Evolutionary conservation across 2,329 filamentous ascomycete genomes (phyloP), one percentile per base, ranked within the genome.

Genomic region (Scedosporium apiospermum): DNA sequence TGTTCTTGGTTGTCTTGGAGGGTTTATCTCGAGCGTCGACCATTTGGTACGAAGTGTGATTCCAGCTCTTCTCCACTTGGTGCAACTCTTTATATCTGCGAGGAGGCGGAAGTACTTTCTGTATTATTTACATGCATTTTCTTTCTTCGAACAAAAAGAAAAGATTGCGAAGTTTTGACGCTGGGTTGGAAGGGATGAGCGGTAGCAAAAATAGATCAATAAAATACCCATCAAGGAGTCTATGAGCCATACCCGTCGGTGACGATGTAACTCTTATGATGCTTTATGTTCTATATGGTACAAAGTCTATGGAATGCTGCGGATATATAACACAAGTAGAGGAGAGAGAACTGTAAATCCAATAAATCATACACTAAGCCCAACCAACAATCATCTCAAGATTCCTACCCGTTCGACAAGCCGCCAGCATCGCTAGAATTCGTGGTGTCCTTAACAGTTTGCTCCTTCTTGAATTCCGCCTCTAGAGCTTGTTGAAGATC

Each of bases 401-500:
- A 38, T 38, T 49, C 9, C n/a, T 49, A 49, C 18, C 44, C 44
- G 10, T 49, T 49, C 53, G 21, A 57, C 23, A 23, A 41, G 16
- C 57, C 57, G n/a, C 30, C n/a, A 26, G 21, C 58, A 49, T 21
- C 9, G 9, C 9, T 38, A 27, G 44, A 61, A 49, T 53, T 65
- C 3, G 70, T 70, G 1, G 68, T 68, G 42, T 84, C 79, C 64
- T 81, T 82, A 34, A 98, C 93, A 4, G 79, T 89, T 77, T 99
- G 95, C 38, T 92, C 81, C 74, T 93, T 93, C 73, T 88, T 87
- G 75, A 97, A 98, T 74, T 99, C 90, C 69, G 88, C 84, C 76
- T 98, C 93, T 58, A 99, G 79, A 6, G 83, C 84, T 66, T 82
- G 84, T 73, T 99, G 95, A 84, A 96, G 86, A 67, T 98, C 93